Evolutionary conservation across 352 stramenopile species (phyloP).

Genomic region (Albugo candida): DNA sequence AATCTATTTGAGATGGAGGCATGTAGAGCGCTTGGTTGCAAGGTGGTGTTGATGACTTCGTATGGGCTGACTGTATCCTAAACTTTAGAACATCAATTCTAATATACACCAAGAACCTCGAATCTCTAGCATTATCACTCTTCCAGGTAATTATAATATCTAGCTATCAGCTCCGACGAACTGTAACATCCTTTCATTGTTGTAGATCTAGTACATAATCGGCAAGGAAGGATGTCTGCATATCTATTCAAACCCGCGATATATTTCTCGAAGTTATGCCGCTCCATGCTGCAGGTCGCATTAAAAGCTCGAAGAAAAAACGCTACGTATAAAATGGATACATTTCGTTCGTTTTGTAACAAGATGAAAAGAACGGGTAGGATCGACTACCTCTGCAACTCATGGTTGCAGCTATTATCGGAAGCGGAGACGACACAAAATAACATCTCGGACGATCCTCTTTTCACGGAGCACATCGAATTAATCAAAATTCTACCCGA

Average conservation of each 20-base stretch:
- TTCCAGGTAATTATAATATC: no score
- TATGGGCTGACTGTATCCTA: no score
- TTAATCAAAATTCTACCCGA: slow-evolving; percentile 28
- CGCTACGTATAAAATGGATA: not conserved
- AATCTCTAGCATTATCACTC: no score
- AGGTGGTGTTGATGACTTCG: no score
- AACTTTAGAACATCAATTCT: no score
- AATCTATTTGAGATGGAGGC: no score
- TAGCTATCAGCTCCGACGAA: no score
- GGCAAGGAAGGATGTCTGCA: slow-evolving; percentile 20
- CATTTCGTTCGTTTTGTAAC: slow-evolving; percentile 22
- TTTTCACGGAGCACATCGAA: slow-evolving; percentile 4
- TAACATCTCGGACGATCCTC: no score
- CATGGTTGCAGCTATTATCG: slow-evolving; percentile 14
- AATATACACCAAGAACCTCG: no score
- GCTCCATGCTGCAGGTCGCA: slow-evolving; percentile 18
- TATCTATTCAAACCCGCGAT: slow-evolving; percentile 19
- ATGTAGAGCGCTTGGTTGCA: no score
- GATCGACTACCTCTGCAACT: slow-evolving; percentile 23
- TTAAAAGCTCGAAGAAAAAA: slow-evolving; percentile 1
- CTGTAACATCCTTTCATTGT: not conserved
- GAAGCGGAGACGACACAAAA: not conserved
- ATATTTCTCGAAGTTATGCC: slow-evolving; percentile 25
- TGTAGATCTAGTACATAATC: slow-evolving; percentile 46
- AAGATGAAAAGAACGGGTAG: slow-evolving; percentile 44